A percentile compares a stretch with the other conserved stretches of the same genome.
phyloP scores from a whole-genome alignment of 2,329 filamentous ascomycete genomes.

The Coniella lustricola region DNA sequence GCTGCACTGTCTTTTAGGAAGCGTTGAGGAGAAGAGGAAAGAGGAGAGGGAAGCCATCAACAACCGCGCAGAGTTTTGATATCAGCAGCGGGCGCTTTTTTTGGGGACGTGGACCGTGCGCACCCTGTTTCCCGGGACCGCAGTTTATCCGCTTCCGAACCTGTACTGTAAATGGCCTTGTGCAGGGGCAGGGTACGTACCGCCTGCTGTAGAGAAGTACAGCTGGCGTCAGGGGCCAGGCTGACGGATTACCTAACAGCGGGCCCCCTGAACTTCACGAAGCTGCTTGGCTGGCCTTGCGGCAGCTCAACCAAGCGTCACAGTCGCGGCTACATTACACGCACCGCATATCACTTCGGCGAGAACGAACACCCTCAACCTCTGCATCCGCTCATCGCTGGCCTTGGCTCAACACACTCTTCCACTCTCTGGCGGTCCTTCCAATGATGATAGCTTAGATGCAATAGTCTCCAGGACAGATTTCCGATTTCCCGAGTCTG shows the following conservation, averaged over 20 bases:
- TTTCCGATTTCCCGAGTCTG: conserved; percentile 6
- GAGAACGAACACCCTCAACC: background rate
- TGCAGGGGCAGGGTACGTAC: too few species aligned
- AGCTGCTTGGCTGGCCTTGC: conserved; percentile 12
- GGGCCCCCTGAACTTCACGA: conserved; percentile 5
- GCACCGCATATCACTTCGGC: background rate
- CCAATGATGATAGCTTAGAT: background rate
- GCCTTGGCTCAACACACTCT: background rate
- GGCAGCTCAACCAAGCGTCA: background rate
- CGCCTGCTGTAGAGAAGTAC: background rate
- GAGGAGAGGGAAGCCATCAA: conserved; percentile 15
- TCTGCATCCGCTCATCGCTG: background rate
- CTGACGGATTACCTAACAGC: conserved; percentile 1
- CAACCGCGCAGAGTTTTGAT: conserved; percentile 17
- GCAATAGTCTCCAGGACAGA: conserved; percentile 3
- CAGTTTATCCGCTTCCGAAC: conserved; percentile 3
- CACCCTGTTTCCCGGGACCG: background rate
- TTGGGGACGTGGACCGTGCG: conserved; percentile 6
- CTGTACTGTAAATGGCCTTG: too few species aligned
- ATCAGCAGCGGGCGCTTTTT: background rate
- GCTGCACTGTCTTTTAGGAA: conserved; percentile 82
- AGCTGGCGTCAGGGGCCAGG: background rate
- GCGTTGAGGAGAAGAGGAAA: conserved; percentile 50
- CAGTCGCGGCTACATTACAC: background rate
- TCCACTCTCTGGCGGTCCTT: background rate